These are phyloP conservation scores for Drechslerella coelobrocha DNA, from an alignment of 2,329 filamentous ascomycete genomes.

Conservation along the genomic window DNA sequence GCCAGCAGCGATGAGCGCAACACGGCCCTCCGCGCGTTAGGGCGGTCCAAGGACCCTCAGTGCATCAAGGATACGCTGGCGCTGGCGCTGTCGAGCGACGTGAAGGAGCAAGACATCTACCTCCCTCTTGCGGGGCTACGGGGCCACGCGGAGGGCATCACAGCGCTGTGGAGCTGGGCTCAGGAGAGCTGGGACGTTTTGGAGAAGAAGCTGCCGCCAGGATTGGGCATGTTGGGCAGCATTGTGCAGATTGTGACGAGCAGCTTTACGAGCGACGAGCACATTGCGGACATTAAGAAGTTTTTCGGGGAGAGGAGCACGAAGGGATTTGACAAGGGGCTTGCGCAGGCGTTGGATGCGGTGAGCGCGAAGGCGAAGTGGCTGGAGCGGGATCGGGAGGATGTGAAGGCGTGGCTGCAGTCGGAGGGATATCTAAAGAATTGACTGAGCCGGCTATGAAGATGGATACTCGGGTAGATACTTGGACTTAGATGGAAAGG, in stretches of 20 bases:
- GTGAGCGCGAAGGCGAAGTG: slow-evolving; percentile 84
- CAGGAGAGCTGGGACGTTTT: slow-evolving; percentile 87
- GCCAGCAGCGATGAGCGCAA: slow-evolving; percentile 87
- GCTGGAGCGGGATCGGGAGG: slow-evolving; percentile 76
- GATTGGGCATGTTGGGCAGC: slow-evolving; percentile 80
- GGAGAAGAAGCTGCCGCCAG: slow-evolving; percentile 81
- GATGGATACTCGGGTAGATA: too few relatives aligned
- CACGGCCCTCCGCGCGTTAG: slow-evolving; percentile 82
- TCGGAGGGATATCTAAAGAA: slow-evolving; percentile 66
- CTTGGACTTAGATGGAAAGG: too few relatives aligned
- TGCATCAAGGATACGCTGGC: slow-evolving; percentile 81
- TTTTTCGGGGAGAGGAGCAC: slow-evolving; percentile 86
- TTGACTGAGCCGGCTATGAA: too few relatives aligned
- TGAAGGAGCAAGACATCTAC: slow-evolving; percentile 66
- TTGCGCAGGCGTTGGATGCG: slow-evolving; percentile 87
- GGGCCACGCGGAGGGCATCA: slow-evolving; percentile 76
- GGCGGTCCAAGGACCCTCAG: slow-evolving; percentile 76
- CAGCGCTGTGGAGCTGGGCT: slow-evolving; percentile 82
- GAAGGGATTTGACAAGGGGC: slow-evolving; percentile 82
- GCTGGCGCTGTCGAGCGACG: slow-evolving; percentile 66
- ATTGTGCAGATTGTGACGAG: slow-evolving; percentile 83
- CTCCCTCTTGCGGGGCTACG: slow-evolving; percentile 82
- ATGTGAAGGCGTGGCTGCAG: slow-evolving; percentile 77
- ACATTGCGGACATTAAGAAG: slow-evolving; percentile 74
- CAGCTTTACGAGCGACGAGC: slow-evolving; percentile 77